phyloP scores from a whole-genome alignment of 1,284 basidiomycete species.

The Boletus smithii region DNA sequence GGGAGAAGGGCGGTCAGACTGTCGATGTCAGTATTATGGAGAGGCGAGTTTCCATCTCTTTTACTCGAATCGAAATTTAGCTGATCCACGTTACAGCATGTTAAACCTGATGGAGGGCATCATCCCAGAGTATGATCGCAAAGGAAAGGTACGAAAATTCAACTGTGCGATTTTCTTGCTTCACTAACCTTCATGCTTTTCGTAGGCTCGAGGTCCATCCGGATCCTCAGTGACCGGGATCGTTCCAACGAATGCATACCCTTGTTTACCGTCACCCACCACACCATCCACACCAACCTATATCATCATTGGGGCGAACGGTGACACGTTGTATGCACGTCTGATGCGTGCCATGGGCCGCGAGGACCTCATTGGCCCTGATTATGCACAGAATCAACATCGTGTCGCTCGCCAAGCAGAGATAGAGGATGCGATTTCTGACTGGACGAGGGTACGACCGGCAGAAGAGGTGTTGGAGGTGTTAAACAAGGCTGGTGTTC shows the following conservation, averaged over 20 bases:
- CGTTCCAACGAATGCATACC: conserved; percentile 70
- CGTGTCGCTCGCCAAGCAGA: conserved; percentile 54
- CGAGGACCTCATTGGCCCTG: conserved; percentile 53
- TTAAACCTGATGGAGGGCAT: conserved; percentile 73
- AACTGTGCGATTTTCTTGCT: not conserved
- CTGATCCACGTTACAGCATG: conserved; percentile 42
- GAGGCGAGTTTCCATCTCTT: conserved; percentile 40
- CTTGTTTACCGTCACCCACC: conserved; percentile 48
- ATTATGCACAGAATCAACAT: conserved; percentile 58
- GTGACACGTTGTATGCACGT: conserved; percentile 62
- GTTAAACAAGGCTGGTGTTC: conserved; percentile 49
- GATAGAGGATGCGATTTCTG: conserved; percentile 60
- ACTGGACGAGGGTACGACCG: conserved; percentile 50
- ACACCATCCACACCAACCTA: conserved; percentile 46
- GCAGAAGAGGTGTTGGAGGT: conserved; percentile 44
- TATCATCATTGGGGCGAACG: conserved; percentile 68
- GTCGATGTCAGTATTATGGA: conserved; percentile 76
- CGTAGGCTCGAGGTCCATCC: conserved; percentile 62
- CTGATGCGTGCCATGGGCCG: conserved; percentile 60
- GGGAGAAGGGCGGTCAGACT: conserved; percentile 46
- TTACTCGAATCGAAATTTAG: not conserved
- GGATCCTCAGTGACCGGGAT: conserved; percentile 72
- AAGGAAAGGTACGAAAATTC: conserved; percentile 46
- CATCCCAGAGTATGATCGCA: conserved; percentile 71
- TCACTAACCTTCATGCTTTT: not conserved